These are phyloP conservation scores for Luffa acutangula DNA, from an alignment of 306 rosid genomes.

Conservation along the genomic window DNA sequence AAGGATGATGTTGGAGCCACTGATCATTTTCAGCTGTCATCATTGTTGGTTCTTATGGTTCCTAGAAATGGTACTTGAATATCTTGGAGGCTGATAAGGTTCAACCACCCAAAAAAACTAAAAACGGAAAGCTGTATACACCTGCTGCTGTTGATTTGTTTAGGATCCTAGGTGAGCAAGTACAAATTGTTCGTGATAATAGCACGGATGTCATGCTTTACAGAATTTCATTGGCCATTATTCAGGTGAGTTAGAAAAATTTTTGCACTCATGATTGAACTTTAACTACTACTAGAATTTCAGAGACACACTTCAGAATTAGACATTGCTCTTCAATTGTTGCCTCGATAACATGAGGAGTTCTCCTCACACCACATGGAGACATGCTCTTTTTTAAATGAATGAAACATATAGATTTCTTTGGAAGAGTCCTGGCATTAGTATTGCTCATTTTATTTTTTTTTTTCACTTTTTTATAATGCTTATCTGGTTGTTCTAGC, in stretches of 20 bases:
- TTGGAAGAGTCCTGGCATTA: not conserved
- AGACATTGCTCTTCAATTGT: not conserved
- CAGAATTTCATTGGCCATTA: slow-evolving; percentile 87
- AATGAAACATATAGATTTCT: not conserved
- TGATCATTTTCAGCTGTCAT: slow-evolving; percentile 8
- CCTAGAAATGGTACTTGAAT: slow-evolving; percentile 96
- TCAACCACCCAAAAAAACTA: slow-evolving; percentile 93
- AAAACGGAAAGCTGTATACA: slow-evolving; percentile 92
- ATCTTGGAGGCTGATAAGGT: slow-evolving; percentile 93
- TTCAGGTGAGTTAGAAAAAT: slow-evolving; percentile 50
- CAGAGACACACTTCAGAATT: not conserved
- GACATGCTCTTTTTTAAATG: not conserved
- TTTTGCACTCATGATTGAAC: slow-evolving; percentile 1
- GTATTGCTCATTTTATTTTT: not conserved
- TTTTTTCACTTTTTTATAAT: not conserved
- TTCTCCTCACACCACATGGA: not conserved
- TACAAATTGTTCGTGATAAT: slow-evolving; percentile 94
- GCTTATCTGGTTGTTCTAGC: not conserved
- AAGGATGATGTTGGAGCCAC: slow-evolving; percentile 1
- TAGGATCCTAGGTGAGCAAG: slow-evolving; percentile 97
- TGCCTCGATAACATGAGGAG: not conserved
- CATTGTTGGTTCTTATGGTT: slow-evolving; percentile 15
- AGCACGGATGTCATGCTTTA: slow-evolving; percentile 94
- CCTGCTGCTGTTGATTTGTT: slow-evolving; percentile 98
- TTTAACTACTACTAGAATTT: not conserved